These are phyloP conservation scores for Phaffia tasmanica DNA, from an alignment of 768 basidiomycete species.

Conservation along the genomic window DNA sequence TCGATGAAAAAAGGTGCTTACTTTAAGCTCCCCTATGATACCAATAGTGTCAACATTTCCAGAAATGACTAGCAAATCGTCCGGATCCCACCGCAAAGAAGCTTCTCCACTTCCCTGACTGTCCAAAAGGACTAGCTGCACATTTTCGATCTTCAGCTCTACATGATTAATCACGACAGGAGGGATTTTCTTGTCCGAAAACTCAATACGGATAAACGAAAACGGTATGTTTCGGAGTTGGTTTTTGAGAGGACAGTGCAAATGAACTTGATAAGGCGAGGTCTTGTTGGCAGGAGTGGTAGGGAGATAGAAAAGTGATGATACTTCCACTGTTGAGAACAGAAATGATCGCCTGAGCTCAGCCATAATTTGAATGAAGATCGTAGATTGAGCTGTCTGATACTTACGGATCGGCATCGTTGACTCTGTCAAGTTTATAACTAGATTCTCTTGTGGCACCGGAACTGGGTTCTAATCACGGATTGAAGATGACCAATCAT, in stretches of 20 bases:
- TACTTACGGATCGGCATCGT: too few species aligned
- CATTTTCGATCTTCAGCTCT: slow-evolving; percentile 13
- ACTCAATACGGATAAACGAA: slow-evolving; percentile 49
- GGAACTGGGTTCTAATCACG: too few species aligned
- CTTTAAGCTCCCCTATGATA: slow-evolving; percentile 47
- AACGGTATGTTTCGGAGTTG: slow-evolving; percentile 54
- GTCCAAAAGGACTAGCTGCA: slow-evolving; percentile 45
- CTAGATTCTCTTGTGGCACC: too few species aligned
- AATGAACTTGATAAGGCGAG: slow-evolving; percentile 62
- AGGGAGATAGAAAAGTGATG: slow-evolving; percentile 59
- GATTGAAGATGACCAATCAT: not conserved
- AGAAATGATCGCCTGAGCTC: not conserved
- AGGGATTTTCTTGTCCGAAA: slow-evolving; percentile 42
- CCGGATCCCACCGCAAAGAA: slow-evolving; percentile 51
- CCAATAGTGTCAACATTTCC: slow-evolving; percentile 50
- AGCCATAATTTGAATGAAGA: too few species aligned
- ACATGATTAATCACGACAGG: slow-evolving; percentile 49
- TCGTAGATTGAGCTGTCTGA: too few species aligned
- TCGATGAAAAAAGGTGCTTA: slow-evolving; percentile 35
- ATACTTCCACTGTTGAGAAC: slow-evolving; percentile 48
- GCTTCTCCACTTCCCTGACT: slow-evolving; percentile 37
- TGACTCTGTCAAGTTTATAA: too few species aligned
- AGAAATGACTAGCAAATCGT: slow-evolving; percentile 48
- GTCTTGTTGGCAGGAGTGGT: slow-evolving; percentile 52
- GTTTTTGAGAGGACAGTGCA: slow-evolving; percentile 48